Base-by-base conservation (phyloP, 2,329 filamentous ascomycete species). In the Sarocladium kiliense region DNA sequence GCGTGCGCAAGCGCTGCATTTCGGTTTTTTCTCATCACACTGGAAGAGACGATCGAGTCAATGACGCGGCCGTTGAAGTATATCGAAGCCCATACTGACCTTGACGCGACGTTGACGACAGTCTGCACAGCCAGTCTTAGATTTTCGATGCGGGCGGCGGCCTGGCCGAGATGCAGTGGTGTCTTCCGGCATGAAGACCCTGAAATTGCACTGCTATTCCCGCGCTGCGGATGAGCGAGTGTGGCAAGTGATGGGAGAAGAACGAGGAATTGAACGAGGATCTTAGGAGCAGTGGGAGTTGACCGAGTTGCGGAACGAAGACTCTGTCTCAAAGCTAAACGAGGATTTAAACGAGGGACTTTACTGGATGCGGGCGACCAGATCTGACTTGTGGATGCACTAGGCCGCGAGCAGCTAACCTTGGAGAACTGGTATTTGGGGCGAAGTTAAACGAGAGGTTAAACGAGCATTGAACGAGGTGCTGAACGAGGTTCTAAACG, bases 51-150 rank as follows among this genome's bases (percentile, higher is more conserved):
- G 14, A 51, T 30, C 54, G 49, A 12, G 6, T 9, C 12, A 3
- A 11, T 34, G 44, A 11, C 11, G 23, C n/a, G 2, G 9, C 14
- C 9, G 11, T 26, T 7, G 18, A 11, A 18, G 6, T n/a, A 19
- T 12, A 34, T 10, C 11, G n/a, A 32, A 32, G 27, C 12, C 47
- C 21, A 51, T 5, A 11, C 54, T 4, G 18, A 61, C 59, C 56
- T 61, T 61, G n/a, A 61, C 56, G 18, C 59, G 57, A 16, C 59
- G 58, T 18, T 50, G 53, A 19, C 57, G 41, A 19, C 59, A 61
- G 1, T 60, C 57, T 4, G 55, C 18, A 32, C 59, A 61, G 2
- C 59, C 58, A 1, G 53, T 56, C 14, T 30, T 57, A 7, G 58
- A 55, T 25, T 61, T 61, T 1, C 49, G 49, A 42, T 61, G 59